These are phyloP conservation scores for Kurtzmaniella quercitrusa DNA, from an alignment of 1,139 yeast genomes.

Conservation along the genomic window DNA sequence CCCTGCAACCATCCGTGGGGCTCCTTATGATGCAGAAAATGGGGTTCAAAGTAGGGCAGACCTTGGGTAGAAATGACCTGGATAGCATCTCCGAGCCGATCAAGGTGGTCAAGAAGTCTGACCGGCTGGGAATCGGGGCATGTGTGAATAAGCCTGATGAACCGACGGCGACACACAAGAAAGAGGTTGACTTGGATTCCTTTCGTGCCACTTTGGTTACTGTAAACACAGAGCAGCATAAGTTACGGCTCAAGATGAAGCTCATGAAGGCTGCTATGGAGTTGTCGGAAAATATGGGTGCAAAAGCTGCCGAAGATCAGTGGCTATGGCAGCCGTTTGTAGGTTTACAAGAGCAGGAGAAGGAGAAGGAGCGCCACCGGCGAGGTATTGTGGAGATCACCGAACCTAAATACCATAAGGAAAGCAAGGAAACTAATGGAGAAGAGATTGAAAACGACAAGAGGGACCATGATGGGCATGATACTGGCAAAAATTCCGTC, in stretches of 20 bases:
- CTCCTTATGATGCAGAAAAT: slow-evolving; percentile 50
- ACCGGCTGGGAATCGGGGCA: slow-evolving; percentile 1
- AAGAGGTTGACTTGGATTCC: slow-evolving; percentile 2
- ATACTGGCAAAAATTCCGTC: background rate
- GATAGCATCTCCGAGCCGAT: slow-evolving; percentile 8
- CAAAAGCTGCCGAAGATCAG: slow-evolving; percentile 11
- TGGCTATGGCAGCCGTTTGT: slow-evolving; percentile 23
- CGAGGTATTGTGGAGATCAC: slow-evolving; percentile 1
- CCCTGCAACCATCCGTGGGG: slow-evolving; percentile 32
- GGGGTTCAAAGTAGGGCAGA: slow-evolving; percentile 49
- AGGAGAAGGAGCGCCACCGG: background rate
- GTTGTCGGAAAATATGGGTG: slow-evolving; percentile 20
- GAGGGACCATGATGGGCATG: slow-evolving; percentile 2
- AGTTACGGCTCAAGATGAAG: background rate
- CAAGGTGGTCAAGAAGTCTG: background rate
- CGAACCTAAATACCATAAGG: slow-evolving; percentile 4
- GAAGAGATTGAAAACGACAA: slow-evolving; percentile 1
- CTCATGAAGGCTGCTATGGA: slow-evolving; percentile 9
- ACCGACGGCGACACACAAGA: background rate
- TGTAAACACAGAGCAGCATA: background rate
- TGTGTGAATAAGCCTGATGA: background rate
- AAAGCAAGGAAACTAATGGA: background rate
- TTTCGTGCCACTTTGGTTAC: background rate
- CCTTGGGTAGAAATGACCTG: slow-evolving; percentile 27
- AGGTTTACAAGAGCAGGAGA: slow-evolving; percentile 3